Percentiles rank a stretch among this genome's conserved stretches.
Evolutionary conservation across 805 yeast genomes (phyloP).

Genomic region (Candida oleophila): DNA sequence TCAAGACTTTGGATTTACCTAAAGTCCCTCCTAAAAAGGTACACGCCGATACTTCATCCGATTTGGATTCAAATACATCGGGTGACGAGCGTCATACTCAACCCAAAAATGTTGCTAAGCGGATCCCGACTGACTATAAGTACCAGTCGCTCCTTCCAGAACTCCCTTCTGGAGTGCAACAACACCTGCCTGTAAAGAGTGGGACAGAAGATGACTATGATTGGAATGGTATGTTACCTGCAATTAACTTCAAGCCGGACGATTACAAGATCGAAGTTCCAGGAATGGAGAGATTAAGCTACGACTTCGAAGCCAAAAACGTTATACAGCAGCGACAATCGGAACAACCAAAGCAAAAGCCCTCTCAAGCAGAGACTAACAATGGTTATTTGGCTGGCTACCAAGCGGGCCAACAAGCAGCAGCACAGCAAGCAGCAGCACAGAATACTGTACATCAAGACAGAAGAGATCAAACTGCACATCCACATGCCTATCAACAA

Average conservation of each 20-base stretch:
- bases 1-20: slow-evolving; percentile 11
- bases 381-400: too few relatives aligned
- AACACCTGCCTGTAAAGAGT: not conserved
- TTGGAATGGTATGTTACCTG: slow-evolving; percentile 1
- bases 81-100: not conserved
- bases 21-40: not conserved
- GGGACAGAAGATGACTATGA: not conserved
- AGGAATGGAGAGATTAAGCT: not conserved
- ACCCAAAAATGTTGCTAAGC: not conserved
- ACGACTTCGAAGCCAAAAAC: not conserved
- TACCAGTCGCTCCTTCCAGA: not conserved
- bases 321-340: not conserved
- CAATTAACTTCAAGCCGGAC: not conserved
- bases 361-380: not conserved
- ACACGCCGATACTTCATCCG: not conserved
- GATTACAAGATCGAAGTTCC: slow-evolving; percentile 3
- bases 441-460: not conserved
- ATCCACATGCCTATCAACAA: not conserved
- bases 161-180: not conserved
- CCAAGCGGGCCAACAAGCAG: not conserved
- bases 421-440: not conserved
- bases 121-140: not conserved
- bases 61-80: not conserved
- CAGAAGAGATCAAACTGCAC: not conserved
- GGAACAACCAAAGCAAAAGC: not conserved